Evolutionary conservation across 1,284 basidiomycete species (phyloP).

Genomic region (Xanthoconium separans): DNA sequence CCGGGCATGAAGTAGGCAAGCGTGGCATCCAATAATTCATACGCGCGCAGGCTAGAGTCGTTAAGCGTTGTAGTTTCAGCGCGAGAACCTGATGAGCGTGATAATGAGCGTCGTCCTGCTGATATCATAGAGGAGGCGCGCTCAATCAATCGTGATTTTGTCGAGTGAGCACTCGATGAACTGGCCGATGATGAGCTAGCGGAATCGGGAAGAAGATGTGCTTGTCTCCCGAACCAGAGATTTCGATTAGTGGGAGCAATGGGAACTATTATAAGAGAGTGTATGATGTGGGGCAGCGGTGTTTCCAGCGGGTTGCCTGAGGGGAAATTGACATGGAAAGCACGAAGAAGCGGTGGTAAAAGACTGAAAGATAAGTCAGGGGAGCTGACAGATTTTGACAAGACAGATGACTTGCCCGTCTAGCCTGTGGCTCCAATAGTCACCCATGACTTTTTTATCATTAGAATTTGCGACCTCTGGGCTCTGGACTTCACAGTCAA

Average conservation of each 20-base stretch:
- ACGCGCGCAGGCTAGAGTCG: slow-evolving; percentile 62
- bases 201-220: slow-evolving; percentile 17
- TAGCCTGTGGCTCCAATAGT: slow-evolving; percentile 67
- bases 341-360: slow-evolving; percentile 57
- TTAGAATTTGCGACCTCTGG: slow-evolving; percentile 26
- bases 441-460: slow-evolving; percentile 48
- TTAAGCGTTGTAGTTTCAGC: slow-evolving; percentile 29
- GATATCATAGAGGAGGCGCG: slow-evolving; percentile 56
- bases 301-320: slow-evolving; percentile 60
- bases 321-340: slow-evolving; percentile 59
- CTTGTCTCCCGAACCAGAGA: slow-evolving; percentile 44
- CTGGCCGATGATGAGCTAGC: slow-evolving; percentile 20
- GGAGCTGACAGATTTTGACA: slow-evolving; percentile 1
- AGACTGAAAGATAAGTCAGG: slow-evolving; percentile 34
- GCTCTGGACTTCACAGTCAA: slow-evolving; percentile 47
- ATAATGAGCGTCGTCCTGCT: slow-evolving; percentile 54
- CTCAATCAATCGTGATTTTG: slow-evolving; percentile 56
- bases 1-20: slow-evolving; percentile 69
- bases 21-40: slow-evolving; percentile 62
- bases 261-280: slow-evolving; percentile 71
- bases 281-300: slow-evolving; percentile 74
- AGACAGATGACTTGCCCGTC: slow-evolving; percentile 50
- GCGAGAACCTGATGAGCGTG: slow-evolving; percentile 50
- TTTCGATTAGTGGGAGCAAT: slow-evolving; percentile 51
- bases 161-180: slow-evolving; percentile 10